Evolutionary conservation across 768 basidiomycete species (phyloP).

Genomic region (Pleurotus pulmonarius): DNA sequence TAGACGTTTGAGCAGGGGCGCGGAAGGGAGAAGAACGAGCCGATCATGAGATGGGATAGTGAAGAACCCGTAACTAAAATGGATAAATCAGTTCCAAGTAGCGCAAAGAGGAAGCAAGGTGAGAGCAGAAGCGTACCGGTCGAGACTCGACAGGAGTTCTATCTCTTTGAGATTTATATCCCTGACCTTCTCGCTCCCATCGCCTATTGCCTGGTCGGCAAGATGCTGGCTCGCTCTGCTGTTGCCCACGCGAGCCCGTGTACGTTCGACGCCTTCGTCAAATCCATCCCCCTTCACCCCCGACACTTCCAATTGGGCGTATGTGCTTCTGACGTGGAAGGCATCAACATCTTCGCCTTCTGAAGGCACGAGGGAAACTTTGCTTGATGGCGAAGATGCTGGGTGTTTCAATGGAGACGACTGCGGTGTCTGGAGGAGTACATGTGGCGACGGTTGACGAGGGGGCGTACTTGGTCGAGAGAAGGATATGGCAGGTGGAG

Average conservation of each 20-base stretch:
- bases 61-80: constrained; percentile 87
- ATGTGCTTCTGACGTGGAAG: constrained; percentile 81
- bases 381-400: constrained; percentile 36
- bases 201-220: constrained; percentile 51
- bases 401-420: constrained; percentile 36
- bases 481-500: constrained; percentile 19
- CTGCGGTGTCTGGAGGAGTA: constrained; percentile 17
- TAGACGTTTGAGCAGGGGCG: constrained; percentile 60
- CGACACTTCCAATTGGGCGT: constrained; percentile 81
- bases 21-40: constrained; percentile 63
- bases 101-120: constrained; percentile 11
- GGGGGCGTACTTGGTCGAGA: constrained; percentile 14
- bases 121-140: constrained; percentile 58
- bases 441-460: constrained; percentile 16
- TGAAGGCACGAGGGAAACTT: constrained; percentile 62
- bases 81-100: constrained; percentile 6
- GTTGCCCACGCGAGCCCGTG: constrained; percentile 64
- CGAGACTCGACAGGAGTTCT: constrained; percentile 69
- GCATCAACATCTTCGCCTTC: constrained; percentile 81
- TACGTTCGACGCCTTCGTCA: constrained; percentile 92
- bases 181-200: constrained; percentile 57
- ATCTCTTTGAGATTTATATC: constrained; percentile 74
- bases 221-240: constrained; percentile 57
- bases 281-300: constrained; percentile 96
- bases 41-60: constrained; percentile 78